A percentile compares a stretch with the other conserved stretches of the same genome.
phyloP scores from a whole-genome alignment of 768 basidiomycete genomes.

The Tylopilus felleus region DNA sequence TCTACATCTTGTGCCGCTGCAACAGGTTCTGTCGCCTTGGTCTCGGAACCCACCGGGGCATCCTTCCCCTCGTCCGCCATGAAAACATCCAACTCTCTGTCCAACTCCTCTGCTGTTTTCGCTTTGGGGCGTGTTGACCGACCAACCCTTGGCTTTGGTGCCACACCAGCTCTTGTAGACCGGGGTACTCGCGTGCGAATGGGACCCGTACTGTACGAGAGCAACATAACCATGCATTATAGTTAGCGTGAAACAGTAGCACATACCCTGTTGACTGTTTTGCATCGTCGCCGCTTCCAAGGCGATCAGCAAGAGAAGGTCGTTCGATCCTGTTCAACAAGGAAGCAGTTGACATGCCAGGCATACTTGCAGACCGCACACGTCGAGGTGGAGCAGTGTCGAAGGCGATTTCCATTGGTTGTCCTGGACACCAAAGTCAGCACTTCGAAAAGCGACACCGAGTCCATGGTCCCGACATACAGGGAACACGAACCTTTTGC shows the following conservation, averaged over 20 bases:
- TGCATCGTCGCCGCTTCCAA: slow-evolving; percentile 44
- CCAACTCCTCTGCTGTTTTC: slow-evolving; percentile 79
- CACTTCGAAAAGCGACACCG: not conserved
- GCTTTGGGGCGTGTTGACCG: slow-evolving; percentile 44
- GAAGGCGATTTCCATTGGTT: slow-evolving; percentile 72
- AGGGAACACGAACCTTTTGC: slow-evolving; percentile 66
- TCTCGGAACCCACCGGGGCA: slow-evolving; percentile 16
- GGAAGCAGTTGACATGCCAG: slow-evolving; percentile 46
- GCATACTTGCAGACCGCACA: slow-evolving; percentile 46
- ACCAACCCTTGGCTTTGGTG: slow-evolving; percentile 27
- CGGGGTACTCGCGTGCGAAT: slow-evolving; percentile 38
- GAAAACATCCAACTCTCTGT: slow-evolving; percentile 84
- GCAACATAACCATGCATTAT: not conserved
- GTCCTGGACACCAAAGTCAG: slow-evolving; percentile 45
- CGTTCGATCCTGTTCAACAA: slow-evolving; percentile 76
- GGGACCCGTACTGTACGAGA: slow-evolving; percentile 36
- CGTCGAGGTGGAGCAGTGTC: slow-evolving; percentile 47
- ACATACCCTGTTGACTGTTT: slow-evolving; percentile 18
- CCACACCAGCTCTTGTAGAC: slow-evolving; percentile 8
- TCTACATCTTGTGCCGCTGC: slow-evolving; percentile 46
- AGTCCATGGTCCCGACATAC: not conserved
- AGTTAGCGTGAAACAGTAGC: not conserved
- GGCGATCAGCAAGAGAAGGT: slow-evolving; percentile 63
- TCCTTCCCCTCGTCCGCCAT: slow-evolving; percentile 57
- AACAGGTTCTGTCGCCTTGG: slow-evolving; percentile 11